phyloP scores from a whole-genome alignment of 768 basidiomycete genomes.

The Coprinellus micaceus region DNA sequence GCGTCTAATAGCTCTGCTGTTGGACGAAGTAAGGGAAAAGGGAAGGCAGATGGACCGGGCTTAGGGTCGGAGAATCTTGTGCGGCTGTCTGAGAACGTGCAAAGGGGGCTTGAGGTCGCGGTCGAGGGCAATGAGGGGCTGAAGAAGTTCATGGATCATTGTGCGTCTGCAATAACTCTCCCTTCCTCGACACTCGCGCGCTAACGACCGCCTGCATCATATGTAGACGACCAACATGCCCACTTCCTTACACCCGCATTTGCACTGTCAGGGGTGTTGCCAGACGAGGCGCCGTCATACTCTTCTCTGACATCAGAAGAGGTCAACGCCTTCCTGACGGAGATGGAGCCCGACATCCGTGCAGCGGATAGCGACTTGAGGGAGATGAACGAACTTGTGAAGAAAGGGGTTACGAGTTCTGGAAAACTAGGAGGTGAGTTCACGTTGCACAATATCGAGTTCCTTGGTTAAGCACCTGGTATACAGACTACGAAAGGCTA shows the following conservation, averaged over 20 bases:
- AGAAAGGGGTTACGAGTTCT: conserved; percentile 66
- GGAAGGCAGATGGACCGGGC: conserved; percentile 17
- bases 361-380: conserved; percentile 78
- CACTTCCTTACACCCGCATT: conserved; percentile 73
- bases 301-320: conserved; percentile 65
- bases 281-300: conserved; percentile 38
- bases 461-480: background rate
- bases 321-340: conserved; percentile 64
- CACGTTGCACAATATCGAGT: conserved; percentile 7
- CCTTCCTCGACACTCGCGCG: background rate
- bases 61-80: conserved; percentile 51
- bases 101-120: conserved; percentile 50
- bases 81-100: conserved; percentile 57
- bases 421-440: conserved; percentile 62
- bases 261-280: conserved; percentile 62
- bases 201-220: background rate
- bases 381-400: conserved; percentile 69
- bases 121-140: conserved; percentile 70
- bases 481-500: conserved; percentile 57
- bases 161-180: conserved; percentile 50
- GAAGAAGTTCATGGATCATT: conserved; percentile 70
- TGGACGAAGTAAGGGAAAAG: conserved; percentile 36
- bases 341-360: conserved; percentile 84
- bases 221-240: conserved; percentile 73
- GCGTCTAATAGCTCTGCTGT: conserved; percentile 30